Base-by-base conservation (phyloP, 2,329 filamentous ascomycete genomes). In the Drechslera avenae region DNA sequence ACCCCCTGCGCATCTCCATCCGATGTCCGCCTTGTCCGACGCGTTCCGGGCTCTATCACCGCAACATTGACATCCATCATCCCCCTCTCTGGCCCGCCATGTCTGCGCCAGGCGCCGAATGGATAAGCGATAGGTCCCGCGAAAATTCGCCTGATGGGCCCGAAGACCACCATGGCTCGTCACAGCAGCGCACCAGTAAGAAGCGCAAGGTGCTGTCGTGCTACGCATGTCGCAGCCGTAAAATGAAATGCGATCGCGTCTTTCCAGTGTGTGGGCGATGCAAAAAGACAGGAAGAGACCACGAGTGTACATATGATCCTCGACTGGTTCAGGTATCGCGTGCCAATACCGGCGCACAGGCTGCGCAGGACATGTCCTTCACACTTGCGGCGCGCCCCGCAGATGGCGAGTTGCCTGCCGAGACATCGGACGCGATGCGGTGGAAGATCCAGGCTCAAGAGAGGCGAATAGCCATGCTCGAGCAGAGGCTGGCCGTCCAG, bases 151-250 rank as follows among this genome's bases (percentile, higher is more conserved):
- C 66, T 12, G 64, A 39, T 6, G 30, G 13, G 28, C 30, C 66
- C 16, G 66, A 72, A 35, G 52, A 40, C 18, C 54, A 59, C 16
- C 51, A 69, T 41, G 64, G 46, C 5, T 54, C 59, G 3, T 44
- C 63, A 19, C 74, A 75, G n/a, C 78, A 77, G 51, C 75, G 76
- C 19, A 54, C 59, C 4, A 66, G 66, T 46, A 73, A 72, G 54
- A 74, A 77, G 50, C 69, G 77, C 14, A 79, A 78, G 60, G 76
- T 78, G 13, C 60, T 79, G 7, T 79, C 76, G 2, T 79, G 76
- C 54, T 77, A 74, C 54, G 74, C 77, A 10, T 79, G 77, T 64
- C 72, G 76, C 42, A 71, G 71, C 35, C 68, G 76, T n/a, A 79
- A 78, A 57, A 73, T 79, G 56, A 76, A 78, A 57, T 79, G 77